Evolutionary conservation across 2,329 filamentous ascomycete genomes (phyloP), one percentile per base, ranked within the genome.

Genomic region (Nemania sp.): DNA sequence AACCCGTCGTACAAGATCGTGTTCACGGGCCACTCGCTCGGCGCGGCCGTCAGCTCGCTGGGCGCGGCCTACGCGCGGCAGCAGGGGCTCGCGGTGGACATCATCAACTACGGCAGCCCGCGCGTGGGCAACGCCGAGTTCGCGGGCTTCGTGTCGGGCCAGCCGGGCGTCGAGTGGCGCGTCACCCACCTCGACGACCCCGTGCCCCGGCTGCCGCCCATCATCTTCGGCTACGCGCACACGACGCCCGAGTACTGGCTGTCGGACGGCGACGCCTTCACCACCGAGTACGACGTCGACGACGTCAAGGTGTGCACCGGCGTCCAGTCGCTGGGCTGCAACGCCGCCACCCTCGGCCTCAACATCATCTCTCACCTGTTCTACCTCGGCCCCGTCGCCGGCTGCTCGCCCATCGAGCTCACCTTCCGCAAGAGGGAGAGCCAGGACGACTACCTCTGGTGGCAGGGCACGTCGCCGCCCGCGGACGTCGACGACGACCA

Each of bases 211-310:
- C 79, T 92, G 39, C 89, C 89, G 1, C 83, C 87, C 11, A 74
- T 85, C 59, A 54, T 83, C 47, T 72, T 88, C 53, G 83, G 83
- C 35, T 92, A 86, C 77, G 77, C 81, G 40, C 89, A 91, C 73
- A 83, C 85, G n/a, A 83, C 79, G 15, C 87, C 89, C 1, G 90
- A 92, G 78, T 90, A 87, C 75, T 91, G 84, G 81, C 77, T 89
- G 37, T 71, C 76, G 7, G 70, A 68, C 34, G 78, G 78, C 15
- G 54, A 54, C 2, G 65, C 71, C 15, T 69, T 64, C 51, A 75
- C 73, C 6, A 65, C 72, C 40, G 65, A 74, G 62, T 81, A 81
- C 67, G 62, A 66, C 5, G 63, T 78, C 34, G 57, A 49, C 4
- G 76, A 81, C 50, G 68, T 86, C 66, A 67, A 74, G 51, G 73